Conservation (phyloP, 768 basidiomycete genomes). For the Cystobasidium tubakii region DNA sequence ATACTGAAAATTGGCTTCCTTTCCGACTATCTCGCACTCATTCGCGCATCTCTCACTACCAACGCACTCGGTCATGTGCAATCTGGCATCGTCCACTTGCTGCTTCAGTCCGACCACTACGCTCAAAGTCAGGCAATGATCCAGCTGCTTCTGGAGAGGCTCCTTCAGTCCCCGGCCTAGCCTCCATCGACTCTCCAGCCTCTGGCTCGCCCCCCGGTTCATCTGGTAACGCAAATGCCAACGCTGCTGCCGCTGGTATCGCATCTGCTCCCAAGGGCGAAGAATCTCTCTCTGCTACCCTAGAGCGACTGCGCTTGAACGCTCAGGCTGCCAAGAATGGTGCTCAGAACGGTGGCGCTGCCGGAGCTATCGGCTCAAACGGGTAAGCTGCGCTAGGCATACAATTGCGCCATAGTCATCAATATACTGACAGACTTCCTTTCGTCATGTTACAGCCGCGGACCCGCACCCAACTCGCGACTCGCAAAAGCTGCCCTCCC, state of each 20-base stretch:
- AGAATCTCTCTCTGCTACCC: conserved; percentile 21
- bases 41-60: too few species aligned
- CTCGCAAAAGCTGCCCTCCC: conserved; percentile 21
- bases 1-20: not conserved
- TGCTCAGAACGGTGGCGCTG: conserved; percentile 31
- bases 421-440: not conserved
- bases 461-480: conserved; percentile 18
- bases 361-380: conserved; percentile 22
- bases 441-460: not conserved
- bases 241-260: not conserved
- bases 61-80: too few species aligned
- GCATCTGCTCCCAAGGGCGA: conserved; percentile 12
- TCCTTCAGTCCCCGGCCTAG: not conserved
- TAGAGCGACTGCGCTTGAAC: conserved; percentile 32
- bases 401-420: not conserved
- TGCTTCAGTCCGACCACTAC: not conserved
- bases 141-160: not conserved
- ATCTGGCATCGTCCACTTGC: not conserved
- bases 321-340: conserved; percentile 33
- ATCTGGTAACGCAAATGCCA: not conserved
- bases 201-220: conserved; percentile 7
- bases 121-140: conserved; percentile 17
- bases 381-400: conserved; percentile 12
- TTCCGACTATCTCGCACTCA: not conserved
- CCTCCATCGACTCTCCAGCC: not conserved